phyloP scores from a whole-genome alignment of 1,284 basidiomycete species.

The Marasmius tenuissimus region DNA sequence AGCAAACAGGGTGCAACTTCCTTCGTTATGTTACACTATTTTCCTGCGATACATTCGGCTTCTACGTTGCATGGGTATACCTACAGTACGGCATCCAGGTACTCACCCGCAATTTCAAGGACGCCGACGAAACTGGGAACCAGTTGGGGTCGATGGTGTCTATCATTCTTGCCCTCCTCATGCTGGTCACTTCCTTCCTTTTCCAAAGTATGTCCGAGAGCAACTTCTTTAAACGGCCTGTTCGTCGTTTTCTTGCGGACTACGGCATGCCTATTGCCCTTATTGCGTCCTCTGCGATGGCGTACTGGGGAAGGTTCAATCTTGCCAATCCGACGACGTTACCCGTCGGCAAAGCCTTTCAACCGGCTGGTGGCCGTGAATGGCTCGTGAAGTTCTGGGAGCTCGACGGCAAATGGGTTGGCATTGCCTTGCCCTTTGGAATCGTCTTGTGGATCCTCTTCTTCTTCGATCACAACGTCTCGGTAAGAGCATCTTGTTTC shows the following conservation, averaged over 20 bases:
- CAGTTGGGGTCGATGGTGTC: slow-evolving; percentile 65
- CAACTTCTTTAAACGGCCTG: slow-evolving; percentile 68
- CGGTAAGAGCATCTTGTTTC: slow-evolving; percentile 41
- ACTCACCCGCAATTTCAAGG: slow-evolving; percentile 68
- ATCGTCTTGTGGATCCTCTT: slow-evolving; percentile 72
- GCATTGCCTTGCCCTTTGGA: slow-evolving; percentile 76
- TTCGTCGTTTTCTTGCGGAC: slow-evolving; percentile 77
- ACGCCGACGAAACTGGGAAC: slow-evolving; percentile 37
- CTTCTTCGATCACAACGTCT: slow-evolving; percentile 86
- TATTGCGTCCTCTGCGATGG: slow-evolving; percentile 70
- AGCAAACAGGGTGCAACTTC: slow-evolving; percentile 70
- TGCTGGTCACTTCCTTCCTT: slow-evolving; percentile 72
- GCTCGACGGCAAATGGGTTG: slow-evolving; percentile 87
- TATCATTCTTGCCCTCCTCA: slow-evolving; percentile 77
- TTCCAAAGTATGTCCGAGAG: slow-evolving; percentile 69
- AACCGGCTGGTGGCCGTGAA: slow-evolving; percentile 68
- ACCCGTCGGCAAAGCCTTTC: slow-evolving; percentile 69
- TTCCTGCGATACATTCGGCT: slow-evolving; percentile 93
- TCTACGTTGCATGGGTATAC: slow-evolving; percentile 88
- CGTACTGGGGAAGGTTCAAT: slow-evolving; percentile 85
- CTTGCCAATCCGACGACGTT: slow-evolving; percentile 63
- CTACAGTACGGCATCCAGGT: slow-evolving; percentile 90
- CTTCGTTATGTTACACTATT: slow-evolving; percentile 88
- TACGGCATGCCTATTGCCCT: slow-evolving; percentile 90
- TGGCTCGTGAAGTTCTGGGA: slow-evolving; percentile 96